Conservation (phyloP, 139 green algal species). For the Chlorella ohadii region DNA sequence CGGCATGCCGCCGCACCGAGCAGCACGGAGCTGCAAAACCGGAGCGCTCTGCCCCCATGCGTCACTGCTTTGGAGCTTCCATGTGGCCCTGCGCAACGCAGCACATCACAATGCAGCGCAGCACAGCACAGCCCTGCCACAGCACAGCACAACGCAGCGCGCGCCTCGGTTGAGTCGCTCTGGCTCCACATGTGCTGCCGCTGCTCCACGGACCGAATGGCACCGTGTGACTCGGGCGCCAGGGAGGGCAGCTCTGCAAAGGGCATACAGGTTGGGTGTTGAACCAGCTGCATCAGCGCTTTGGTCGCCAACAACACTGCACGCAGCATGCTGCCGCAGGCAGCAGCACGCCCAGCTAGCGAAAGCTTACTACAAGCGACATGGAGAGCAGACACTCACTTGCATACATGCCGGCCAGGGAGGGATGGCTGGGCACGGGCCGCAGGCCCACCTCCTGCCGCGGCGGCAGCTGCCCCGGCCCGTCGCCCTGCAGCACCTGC, state of each 20-base stretch:
- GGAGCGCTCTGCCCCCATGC: no score
- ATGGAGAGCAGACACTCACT: no score
- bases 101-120: neutral
- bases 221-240: conserved; percentile 28
- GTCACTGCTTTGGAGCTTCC: no score
- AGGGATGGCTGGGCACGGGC: neutral
- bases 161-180: neutral
- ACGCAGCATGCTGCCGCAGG: no score
- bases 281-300: no score
- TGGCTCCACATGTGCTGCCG: conserved; percentile 13
- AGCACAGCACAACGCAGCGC: neutral
- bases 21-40: no score
- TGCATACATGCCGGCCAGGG: conserved; percentile 3
- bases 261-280: neutral
- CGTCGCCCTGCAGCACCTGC: neutral
- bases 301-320: no score
- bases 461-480: neutral
- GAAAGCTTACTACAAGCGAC: no score
- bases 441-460: neutral
- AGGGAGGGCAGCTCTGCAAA: conserved; percentile 12
- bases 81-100: no score
- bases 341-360: no score
- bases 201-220: conserved; percentile 14
- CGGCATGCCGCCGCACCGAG: no score
- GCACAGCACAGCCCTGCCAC: neutral